Conservation (phyloP, 768 basidiomycete species). For the Boletus vinaceobasis region DNA sequence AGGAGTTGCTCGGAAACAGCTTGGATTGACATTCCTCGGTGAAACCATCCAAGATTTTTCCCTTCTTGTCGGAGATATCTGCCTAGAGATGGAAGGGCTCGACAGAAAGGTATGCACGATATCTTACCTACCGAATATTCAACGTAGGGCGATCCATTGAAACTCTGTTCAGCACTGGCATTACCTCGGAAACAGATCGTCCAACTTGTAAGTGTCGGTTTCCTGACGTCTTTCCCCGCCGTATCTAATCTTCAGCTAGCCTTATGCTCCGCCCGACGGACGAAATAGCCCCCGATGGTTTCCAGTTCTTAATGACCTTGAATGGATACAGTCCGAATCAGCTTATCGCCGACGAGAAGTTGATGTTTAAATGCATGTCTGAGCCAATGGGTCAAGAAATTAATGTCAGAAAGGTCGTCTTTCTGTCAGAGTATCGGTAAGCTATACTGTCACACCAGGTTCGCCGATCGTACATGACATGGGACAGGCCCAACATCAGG, state of each 20-base stretch:
- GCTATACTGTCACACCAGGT: constrained; percentile 5
- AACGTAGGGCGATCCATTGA: not conserved
- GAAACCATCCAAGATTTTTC: constrained; percentile 31
- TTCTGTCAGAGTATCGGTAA: constrained; percentile 29
- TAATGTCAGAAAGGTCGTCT: constrained; percentile 27
- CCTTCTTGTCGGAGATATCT: constrained; percentile 37
- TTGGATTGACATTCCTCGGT: constrained; percentile 42
- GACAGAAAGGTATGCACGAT: constrained; percentile 20
- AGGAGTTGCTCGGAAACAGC: constrained; percentile 37
- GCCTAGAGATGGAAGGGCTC: constrained; percentile 28
- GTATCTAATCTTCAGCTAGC: not conserved
- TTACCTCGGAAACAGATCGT: constrained; percentile 9
- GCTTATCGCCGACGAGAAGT: constrained; percentile 19
- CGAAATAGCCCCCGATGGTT: constrained; percentile 21
- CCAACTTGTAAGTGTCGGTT: constrained; percentile 1
- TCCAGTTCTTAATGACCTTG: constrained; percentile 8
- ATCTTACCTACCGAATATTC: not conserved
- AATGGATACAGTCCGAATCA: constrained; percentile 12
- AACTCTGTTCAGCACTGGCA: constrained; percentile 22
- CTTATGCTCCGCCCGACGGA: constrained; percentile 14
- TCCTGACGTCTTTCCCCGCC: not conserved
- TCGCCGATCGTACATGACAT: not conserved
- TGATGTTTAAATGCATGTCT: constrained; percentile 30
- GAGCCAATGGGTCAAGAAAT: constrained; percentile 29
- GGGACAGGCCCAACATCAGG: constrained; percentile 44